A percentile compares a stretch with the other conserved stretches of the same genome.
Evolutionary conservation across 768 basidiomycete genomes (phyloP).

Genomic region (Tulasnella sp.): DNA sequence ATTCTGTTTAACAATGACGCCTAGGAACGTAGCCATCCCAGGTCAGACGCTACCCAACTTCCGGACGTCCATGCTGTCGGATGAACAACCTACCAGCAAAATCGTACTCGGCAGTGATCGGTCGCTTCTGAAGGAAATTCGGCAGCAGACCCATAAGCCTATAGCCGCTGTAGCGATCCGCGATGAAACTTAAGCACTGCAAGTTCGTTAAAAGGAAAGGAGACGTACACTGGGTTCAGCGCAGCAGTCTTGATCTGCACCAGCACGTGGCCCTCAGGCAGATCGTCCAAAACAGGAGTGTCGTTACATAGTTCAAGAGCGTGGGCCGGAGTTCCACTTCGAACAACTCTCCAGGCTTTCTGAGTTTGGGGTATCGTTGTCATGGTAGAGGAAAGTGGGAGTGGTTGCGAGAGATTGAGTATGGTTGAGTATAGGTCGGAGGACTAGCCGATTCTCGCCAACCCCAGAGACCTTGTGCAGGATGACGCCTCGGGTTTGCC

Average conservation of each 20-base stretch:
- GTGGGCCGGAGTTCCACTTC: conserved; percentile 35
- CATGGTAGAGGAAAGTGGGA: background rate
- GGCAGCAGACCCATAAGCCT: conserved; percentile 53
- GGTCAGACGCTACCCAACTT: conserved; percentile 35
- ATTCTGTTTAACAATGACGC: conserved; percentile 55
- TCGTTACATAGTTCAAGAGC: conserved; percentile 36
- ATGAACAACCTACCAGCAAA: conserved; percentile 43
- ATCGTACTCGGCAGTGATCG: conserved; percentile 57
- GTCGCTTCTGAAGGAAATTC: conserved; percentile 45
- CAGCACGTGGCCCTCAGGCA: conserved; percentile 45
- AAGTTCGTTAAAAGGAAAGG: background rate
- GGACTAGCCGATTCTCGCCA: background rate
- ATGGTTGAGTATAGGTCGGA: background rate
- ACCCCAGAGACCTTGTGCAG: background rate
- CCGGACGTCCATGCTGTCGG: background rate
- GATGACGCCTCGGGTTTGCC: background rate
- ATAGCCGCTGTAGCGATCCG: conserved; percentile 45
- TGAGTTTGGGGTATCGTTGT: conserved; percentile 22
- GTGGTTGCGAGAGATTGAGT: background rate
- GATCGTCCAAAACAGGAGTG: conserved; percentile 36
- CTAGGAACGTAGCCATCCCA: background rate
- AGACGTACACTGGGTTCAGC: conserved; percentile 59
- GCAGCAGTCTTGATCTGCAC: conserved; percentile 53
- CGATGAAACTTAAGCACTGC: background rate
- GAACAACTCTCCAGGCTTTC: conserved; percentile 35